Percentiles rank a stretch among this genome's conserved stretches.
Conservation (phyloP, 1,284 basidiomycete species). For the Ustilago lituana region DNA sequence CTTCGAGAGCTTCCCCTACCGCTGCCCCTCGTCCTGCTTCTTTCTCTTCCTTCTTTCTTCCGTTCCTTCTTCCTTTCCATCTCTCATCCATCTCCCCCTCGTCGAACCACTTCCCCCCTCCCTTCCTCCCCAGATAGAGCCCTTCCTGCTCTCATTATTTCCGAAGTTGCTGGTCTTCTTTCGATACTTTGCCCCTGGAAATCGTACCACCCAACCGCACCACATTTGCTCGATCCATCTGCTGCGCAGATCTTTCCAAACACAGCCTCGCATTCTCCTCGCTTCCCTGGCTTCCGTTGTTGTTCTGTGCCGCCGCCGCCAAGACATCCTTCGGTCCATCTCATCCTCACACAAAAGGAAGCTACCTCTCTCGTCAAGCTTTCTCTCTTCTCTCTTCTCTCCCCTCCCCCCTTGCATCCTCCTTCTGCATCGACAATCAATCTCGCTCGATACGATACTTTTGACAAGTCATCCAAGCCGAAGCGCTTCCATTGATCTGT, state of each 20-base stretch:
- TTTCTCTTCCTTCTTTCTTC: constrained; percentile 2
- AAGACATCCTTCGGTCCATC: not conserved
- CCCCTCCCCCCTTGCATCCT: not conserved
- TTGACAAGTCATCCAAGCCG: constrained; percentile 23
- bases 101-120: constrained; percentile 18
- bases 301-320: not conserved
- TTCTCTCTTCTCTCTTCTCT: constrained; percentile 1
- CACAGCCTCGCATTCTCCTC: not conserved
- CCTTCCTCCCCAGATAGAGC: constrained; percentile 9
- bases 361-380: not conserved
- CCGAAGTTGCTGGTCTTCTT: constrained; percentile 48
- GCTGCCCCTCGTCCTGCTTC: not conserved
- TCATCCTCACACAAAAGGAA: constrained; percentile 16
- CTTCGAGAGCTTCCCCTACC: not conserved
- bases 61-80: constrained; percentile 11
- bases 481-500: constrained; percentile 1
- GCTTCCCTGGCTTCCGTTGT: not conserved
- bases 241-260: constrained; percentile 24
- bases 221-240: constrained; percentile 4
- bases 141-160: constrained; percentile 5
- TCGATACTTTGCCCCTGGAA: constrained; percentile 18
- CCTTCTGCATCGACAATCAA: constrained; percentile 3
- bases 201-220: not conserved
- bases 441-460: constrained; percentile 16
- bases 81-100: constrained; percentile 8